Percentiles rank a stretch among this genome's conserved stretches.
These are phyloP conservation scores for Aspergillus fumigatus DNA, from an alignment of 2,329 filamentous ascomycete genomes.

Conservation along the genomic window DNA sequence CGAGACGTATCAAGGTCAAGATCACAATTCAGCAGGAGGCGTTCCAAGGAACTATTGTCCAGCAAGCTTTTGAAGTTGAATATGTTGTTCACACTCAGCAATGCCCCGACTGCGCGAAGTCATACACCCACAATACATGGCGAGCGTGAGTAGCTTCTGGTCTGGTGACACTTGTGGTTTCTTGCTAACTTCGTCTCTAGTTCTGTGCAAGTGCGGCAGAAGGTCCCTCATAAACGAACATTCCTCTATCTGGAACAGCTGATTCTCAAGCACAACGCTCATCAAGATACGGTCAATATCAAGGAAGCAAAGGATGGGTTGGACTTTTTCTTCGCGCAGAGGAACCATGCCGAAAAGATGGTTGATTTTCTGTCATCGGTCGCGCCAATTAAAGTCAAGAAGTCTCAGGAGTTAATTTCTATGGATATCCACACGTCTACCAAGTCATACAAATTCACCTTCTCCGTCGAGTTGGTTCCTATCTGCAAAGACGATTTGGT, in stretches of 20 bases:
- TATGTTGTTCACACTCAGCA: constrained; percentile 89
- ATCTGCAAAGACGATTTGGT: constrained; percentile 97
- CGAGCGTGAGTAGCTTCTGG: constrained; percentile 49
- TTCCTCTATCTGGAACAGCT: constrained; percentile 85
- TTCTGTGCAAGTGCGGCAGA: constrained; percentile 90
- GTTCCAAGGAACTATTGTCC: constrained; percentile 65
- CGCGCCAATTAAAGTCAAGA: constrained; percentile 71
- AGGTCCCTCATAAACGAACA: constrained; percentile 90
- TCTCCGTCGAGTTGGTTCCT: constrained; percentile 81
- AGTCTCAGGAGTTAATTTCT: constrained; percentile 89
- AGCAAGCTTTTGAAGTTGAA: constrained; percentile 93
- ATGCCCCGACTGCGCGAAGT: constrained; percentile 92
- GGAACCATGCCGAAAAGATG: constrained; percentile 89
- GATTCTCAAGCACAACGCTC: constrained; percentile 88
- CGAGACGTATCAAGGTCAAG: constrained; percentile 85
- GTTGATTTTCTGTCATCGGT: constrained; percentile 85
- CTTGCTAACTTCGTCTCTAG: background rate
- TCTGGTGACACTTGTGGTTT: background rate
- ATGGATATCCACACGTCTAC: constrained; percentile 86
- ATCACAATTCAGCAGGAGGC: constrained; percentile 81
- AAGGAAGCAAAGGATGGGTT: constrained; percentile 94
- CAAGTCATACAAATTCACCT: constrained; percentile 93
- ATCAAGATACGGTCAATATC: constrained; percentile 94
- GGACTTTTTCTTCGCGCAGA: constrained; percentile 87
- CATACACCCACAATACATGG: constrained; percentile 95